Percentiles rank a stretch among this genome's conserved stretches.
These are phyloP conservation scores for Wickerhamomyces subpelliculosus DNA, from an alignment of 805 yeast species.

Conservation along the genomic window DNA sequence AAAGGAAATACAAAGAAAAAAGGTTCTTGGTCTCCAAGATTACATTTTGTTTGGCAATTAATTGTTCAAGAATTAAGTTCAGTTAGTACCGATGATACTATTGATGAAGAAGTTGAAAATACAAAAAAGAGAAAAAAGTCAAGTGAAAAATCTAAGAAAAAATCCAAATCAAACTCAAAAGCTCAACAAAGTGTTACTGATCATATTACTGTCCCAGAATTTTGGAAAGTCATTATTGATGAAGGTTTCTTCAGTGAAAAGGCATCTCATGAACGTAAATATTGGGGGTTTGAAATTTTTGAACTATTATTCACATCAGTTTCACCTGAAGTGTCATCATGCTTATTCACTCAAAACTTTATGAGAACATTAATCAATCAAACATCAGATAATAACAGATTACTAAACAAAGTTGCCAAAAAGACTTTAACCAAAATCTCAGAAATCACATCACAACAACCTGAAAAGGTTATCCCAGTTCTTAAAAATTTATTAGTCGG, in stretches of 20 bases:
- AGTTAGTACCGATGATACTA: conserved; percentile 11
- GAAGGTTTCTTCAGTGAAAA: conserved; percentile 70
- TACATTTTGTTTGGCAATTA: conserved; percentile 72
- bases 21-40: conserved; percentile 66
- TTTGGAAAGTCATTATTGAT: conserved; percentile 77
- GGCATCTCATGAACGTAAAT: conserved; percentile 81
- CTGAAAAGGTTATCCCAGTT: conserved; percentile 26
- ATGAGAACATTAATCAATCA: conserved; percentile 74
- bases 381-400: conserved; percentile 54
- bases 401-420: conserved; percentile 61
- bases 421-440: conserved; percentile 39
- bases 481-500: conserved; percentile 32
- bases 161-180: conserved; percentile 16
- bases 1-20: conserved; percentile 38
- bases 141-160: conserved; percentile 24
- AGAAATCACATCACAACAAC: conserved; percentile 29
- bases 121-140: conserved; percentile 36
- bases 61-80: conserved; percentile 35
- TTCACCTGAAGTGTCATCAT: conserved; percentile 13
- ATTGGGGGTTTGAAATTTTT: conserved; percentile 77
- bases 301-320: conserved; percentile 34
- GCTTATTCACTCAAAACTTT: conserved; percentile 55
- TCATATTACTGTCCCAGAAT: conserved; percentile 43
- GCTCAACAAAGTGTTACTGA: conserved; percentile 8
- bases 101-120: conserved; percentile 15